phyloP scores from a whole-genome alignment of 192 early-diverging fungal species.

The Dispira parvispora region DNA sequence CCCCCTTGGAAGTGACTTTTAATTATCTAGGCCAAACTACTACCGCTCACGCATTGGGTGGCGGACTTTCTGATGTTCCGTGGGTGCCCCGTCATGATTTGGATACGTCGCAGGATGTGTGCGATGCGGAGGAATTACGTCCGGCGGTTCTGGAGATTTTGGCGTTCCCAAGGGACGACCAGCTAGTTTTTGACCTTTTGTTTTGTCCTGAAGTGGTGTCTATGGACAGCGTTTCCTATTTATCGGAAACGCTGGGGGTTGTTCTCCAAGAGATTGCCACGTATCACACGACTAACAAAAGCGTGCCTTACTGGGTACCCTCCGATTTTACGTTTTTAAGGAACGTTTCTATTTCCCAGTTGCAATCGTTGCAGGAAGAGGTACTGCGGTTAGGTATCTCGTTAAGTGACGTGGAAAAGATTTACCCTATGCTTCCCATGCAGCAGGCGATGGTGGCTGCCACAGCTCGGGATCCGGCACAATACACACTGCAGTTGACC shows the following conservation, averaged over 20 bases:
- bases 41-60: not conserved
- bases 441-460: not conserved
- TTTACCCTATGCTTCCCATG: slow-evolving; percentile 1
- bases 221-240: not conserved
- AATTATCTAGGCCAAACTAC: not conserved
- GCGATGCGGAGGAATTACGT: not conserved
- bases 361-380: not conserved
- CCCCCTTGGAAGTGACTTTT: not conserved
- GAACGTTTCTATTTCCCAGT: not conserved
- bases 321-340: not conserved
- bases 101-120: not conserved
- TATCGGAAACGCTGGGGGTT: not conserved
- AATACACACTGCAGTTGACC: not conserved
- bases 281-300: not conserved
- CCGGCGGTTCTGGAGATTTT: not conserved
- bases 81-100: not conserved
- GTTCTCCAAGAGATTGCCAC: not conserved
- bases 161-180: not conserved
- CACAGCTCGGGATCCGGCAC: not conserved
- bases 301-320: not conserved
- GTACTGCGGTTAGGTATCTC: not conserved
- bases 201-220: not conserved
- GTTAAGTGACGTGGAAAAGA: not conserved
- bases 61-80: not conserved
- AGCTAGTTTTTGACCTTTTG: not conserved